These are phyloP conservation scores for Trichoderma virens DNA, from an alignment of 495 filamentous ascomycete genomes.

Conservation along the genomic window DNA sequence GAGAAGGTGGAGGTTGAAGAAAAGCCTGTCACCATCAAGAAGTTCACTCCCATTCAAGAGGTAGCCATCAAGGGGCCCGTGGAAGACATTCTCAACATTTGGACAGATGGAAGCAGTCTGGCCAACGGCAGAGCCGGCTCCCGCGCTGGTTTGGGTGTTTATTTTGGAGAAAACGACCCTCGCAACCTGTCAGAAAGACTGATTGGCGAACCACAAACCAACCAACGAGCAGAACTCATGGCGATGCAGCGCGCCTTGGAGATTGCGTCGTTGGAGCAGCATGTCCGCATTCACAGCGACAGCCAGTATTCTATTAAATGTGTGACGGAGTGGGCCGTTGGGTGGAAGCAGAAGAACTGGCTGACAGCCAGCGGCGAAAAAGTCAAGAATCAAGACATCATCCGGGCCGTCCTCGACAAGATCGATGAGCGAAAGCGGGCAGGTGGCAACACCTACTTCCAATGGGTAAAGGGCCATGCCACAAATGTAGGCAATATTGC, in stretches of 20 bases:
- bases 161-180: slow-evolving; percentile 63
- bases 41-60: slow-evolving; percentile 43
- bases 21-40: slow-evolving; percentile 25
- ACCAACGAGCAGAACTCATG: slow-evolving; percentile 89
- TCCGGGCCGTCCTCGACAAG: slow-evolving; percentile 72
- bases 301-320: slow-evolving; percentile 79
- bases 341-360: slow-evolving; percentile 79
- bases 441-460: slow-evolving; percentile 55
- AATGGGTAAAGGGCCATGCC: slow-evolving; percentile 83
- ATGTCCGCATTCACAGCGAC: slow-evolving; percentile 17
- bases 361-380: slow-evolving; percentile 55
- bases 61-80: slow-evolving; percentile 19
- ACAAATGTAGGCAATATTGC: slow-evolving; percentile 63
- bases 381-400: slow-evolving; percentile 80
- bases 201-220: slow-evolving; percentile 69
- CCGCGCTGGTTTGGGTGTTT: slow-evolving; percentile 80
- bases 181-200: slow-evolving; percentile 84
- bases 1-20: slow-evolving; percentile 19
- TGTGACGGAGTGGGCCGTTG: slow-evolving; percentile 73
- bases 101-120: slow-evolving; percentile 80
- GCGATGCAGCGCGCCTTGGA: slow-evolving; percentile 80
- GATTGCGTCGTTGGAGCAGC: slow-evolving; percentile 47
- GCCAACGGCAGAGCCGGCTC: slow-evolving; percentile 69
- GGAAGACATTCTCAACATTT: slow-evolving; percentile 59
- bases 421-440: slow-evolving; percentile 44